Percentiles rank a stretch among this genome's conserved stretches.
phyloP scores from a whole-genome alignment of 306 rosid genomes.

The Notholithocarpus densiflorus region DNA sequence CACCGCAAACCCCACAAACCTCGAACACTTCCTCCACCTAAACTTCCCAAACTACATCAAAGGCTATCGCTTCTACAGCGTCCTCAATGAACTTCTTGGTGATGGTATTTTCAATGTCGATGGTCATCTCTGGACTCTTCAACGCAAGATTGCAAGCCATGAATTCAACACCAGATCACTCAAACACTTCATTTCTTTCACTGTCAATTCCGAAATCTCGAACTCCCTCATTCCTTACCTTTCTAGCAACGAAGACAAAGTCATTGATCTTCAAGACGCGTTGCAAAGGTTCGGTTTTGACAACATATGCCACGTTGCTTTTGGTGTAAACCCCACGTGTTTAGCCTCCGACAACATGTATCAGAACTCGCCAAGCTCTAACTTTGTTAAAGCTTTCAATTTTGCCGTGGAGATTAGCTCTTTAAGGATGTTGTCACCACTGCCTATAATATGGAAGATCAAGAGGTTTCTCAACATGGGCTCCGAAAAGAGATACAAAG shows the following conservation, averaged over 20 bases:
- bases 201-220: conserved; percentile 10
- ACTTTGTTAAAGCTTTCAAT: conserved; percentile 41
- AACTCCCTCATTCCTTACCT: conserved; percentile 14
- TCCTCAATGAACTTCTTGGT: conserved; percentile 26
- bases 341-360: not conserved
- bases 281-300: conserved; percentile 10
- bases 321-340: conserved; percentile 17
- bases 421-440: conserved; percentile 25
- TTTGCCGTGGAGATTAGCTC: conserved; percentile 27
- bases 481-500: conserved; percentile 28
- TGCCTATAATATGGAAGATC: conserved; percentile 35
- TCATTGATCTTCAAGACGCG: conserved; percentile 18
- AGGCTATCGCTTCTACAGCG: conserved; percentile 17
- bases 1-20: conserved; percentile 26
- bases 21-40: conserved; percentile 24
- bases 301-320: conserved; percentile 6
- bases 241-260: not conserved
- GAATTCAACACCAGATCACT: conserved; percentile 33
- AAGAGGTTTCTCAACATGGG: conserved; percentile 29
- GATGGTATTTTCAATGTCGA: conserved; percentile 28
- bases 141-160: conserved; percentile 32
- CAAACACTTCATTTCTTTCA: conserved; percentile 21
- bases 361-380: not conserved
- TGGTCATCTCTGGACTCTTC: conserved; percentile 19
- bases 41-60: conserved; percentile 32